Conservation (phyloP, 202 grass and related monocot species). For the Setaria viridis region DNA sequence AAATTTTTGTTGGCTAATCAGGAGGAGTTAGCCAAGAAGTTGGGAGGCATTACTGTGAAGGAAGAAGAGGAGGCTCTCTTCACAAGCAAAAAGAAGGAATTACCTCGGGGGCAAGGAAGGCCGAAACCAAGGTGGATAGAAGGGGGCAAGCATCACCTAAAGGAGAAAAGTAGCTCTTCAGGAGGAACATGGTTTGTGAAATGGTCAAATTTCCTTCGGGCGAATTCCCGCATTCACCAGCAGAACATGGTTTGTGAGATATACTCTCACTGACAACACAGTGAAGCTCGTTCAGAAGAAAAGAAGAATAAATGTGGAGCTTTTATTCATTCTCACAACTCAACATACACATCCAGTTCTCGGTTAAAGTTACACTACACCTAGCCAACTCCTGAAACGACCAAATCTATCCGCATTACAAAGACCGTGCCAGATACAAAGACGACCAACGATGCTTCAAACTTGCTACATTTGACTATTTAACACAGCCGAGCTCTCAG, state of each 20-base stretch:
- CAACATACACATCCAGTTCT: slow-evolving; percentile 27
- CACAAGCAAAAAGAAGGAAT: too few species aligned
- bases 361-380: slow-evolving; percentile 48
- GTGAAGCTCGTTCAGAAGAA: not conserved
- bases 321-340: slow-evolving; percentile 44
- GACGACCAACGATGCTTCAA: slow-evolving; percentile 10
- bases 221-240: too few species aligned
- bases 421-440: slow-evolving; percentile 15
- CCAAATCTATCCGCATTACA: slow-evolving; percentile 16
- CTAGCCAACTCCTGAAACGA: slow-evolving; percentile 36
- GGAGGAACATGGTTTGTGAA: too few species aligned
- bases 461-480: slow-evolving; percentile 8
- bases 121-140: too few species aligned
- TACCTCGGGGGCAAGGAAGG: too few species aligned
- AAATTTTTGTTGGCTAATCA: too few species aligned
- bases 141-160: too few species aligned
- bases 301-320: slow-evolving; percentile 14
- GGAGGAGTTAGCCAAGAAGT: too few species aligned
- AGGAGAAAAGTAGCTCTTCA: too few species aligned
- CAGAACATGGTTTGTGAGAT: not conserved
- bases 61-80: too few species aligned
- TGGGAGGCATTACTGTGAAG: too few species aligned
- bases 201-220: too few species aligned
- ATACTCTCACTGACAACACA: not conserved
- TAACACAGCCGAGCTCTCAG: slow-evolving; percentile 25